Evolutionary conservation across 2,329 filamentous ascomycete species (phyloP).

Genomic region (Aspergillus aculeatus): DNA sequence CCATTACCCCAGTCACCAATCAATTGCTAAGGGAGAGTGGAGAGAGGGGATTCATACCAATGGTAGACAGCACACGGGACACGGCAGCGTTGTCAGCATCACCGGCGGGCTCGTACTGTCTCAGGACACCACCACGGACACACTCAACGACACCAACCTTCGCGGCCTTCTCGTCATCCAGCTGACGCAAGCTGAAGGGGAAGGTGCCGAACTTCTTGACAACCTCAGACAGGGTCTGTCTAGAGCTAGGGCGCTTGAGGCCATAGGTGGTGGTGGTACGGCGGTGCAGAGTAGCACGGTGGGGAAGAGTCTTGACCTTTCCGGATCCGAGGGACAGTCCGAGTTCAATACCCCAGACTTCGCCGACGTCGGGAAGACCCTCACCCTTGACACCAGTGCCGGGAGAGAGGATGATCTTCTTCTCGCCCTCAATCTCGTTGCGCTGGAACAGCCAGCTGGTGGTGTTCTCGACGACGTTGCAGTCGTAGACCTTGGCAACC

Average conservation of each 20-base stretch:
- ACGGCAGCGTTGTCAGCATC: slow-evolving; percentile 88
- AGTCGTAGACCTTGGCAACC: slow-evolving; percentile 85
- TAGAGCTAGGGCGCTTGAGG: slow-evolving; percentile 89
- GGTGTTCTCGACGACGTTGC: slow-evolving; percentile 93
- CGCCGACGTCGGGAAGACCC: slow-evolving; percentile 79
- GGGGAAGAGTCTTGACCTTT: slow-evolving; percentile 89
- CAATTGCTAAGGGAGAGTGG: neutral
- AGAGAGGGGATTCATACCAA: slow-evolving; percentile 65
- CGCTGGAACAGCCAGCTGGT: slow-evolving; percentile 95
- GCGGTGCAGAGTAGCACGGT: slow-evolving; percentile 88
- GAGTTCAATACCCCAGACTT: slow-evolving; percentile 97
- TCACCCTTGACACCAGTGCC: slow-evolving; percentile 89
- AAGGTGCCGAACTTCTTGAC: slow-evolving; percentile 97
- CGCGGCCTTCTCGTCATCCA: slow-evolving; percentile 92
- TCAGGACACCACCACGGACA: slow-evolving; percentile 85
- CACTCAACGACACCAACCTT: slow-evolving; percentile 97
- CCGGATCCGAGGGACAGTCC: slow-evolving; percentile 86
- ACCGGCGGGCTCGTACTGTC: slow-evolving; percentile 93
- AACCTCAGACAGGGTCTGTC: slow-evolving; percentile 88
- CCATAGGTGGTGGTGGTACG: slow-evolving; percentile 88
- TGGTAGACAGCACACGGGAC: slow-evolving; percentile 81
- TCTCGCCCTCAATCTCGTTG: slow-evolving; percentile 96
- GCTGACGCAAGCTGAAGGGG: slow-evolving; percentile 94
- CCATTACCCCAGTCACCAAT: neutral
- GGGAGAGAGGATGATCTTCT: slow-evolving; percentile 89